Evolutionary conservation across 805 yeast genomes (phyloP), one percentile per base, ranked within the genome.

Genomic region (Komagataella pastoris): DNA sequence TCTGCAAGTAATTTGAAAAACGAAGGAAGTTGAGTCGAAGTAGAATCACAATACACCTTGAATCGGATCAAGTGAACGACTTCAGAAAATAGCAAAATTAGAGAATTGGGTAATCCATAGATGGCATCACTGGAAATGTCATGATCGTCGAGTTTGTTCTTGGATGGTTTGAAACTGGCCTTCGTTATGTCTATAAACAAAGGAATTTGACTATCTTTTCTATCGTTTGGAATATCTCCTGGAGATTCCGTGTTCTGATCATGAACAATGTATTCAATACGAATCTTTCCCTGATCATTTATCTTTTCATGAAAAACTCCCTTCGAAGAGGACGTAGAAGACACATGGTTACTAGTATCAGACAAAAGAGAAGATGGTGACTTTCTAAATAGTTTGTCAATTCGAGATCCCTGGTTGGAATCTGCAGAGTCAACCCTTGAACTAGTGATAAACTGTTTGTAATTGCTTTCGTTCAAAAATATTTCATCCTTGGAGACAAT

Each of bases 21-120:
- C 50, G 47, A 23, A n/a, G 73, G 73, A 1, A 75, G 63, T 14
- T 56, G 52, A 46, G 59, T 52, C 7, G 61, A 56, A 40, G 58
- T 62, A 47, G 70, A 72, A 47, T 69, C 68, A 57, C 74, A 76
- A 59, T 77, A 77, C 52, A 79, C 74, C 53, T 80, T 83, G 53
- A 80, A 76, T 50, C 90, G 72, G 17, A 85, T 72, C 43, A 86
- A 62, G 53, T 79, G 79, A 2, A 85, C 88, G 14, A 85, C 81
- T 55, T 84, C 87, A 53, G 85, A 77, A 65, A 88, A 86, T 51
- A 88, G 66, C 19, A 81, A 58, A 52, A 87, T 82, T 47, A 88
- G 68, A 2, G 95, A 84, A 59, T 85, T 87, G 6, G 96, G 96
- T 52, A 88, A 68, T 0, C 96, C 96, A 62, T 86, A 88, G 49